Evolutionary conservation across 305 asterid species (phyloP), one percentile per base, ranked within the genome.

Genomic region (Nicotiana rustica): DNA sequence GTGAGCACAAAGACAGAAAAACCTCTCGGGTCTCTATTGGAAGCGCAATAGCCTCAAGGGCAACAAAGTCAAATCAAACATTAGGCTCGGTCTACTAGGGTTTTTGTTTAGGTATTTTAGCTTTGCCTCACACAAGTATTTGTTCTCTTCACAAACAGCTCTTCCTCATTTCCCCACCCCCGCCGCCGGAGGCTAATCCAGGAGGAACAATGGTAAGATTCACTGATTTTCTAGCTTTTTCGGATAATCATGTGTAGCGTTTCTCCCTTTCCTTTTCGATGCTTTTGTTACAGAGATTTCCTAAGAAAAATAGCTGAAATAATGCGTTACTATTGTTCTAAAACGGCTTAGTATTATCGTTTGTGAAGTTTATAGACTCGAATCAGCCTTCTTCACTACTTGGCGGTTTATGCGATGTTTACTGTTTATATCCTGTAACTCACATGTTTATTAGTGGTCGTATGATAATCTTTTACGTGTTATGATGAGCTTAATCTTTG

Each of bases 201-300:
- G 59, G 61, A 66, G 61, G 6, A 78, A 77, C 85, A 69, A 90
- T 90, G 93, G 93, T 88, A 71, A 83, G 87, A 62, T 67, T 78
- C 70, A 33, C n/a, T 31, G 60, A 55, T 82, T 5, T 15, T 57
- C 84, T 9, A 44, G 29, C 47, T 18, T n/a, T 10, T 56, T 56
- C 62, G n/a, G 19, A 56, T 15, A 6, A 56, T 56, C 18, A 56
- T 17, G 5, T 56, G 62, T 56, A 4, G 5, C 62, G 15, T 56
- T 56, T 41, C 15, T 4, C 10, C 3, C 15, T 55, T 55, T 55
- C 21, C 13, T 19, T 3, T 64, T 17, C 29, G 6, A 31, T 57
- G 78, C 31, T 80, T 66, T 44, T 64, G 36, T 62, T 81, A 41
- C 31, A 55, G 25, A 61, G 13, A 21, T 62, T 62, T 62, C 36